Evolutionary conservation across 2,329 filamentous ascomycete species (phyloP).

Genomic region (Cladophialophora immunda): DNA sequence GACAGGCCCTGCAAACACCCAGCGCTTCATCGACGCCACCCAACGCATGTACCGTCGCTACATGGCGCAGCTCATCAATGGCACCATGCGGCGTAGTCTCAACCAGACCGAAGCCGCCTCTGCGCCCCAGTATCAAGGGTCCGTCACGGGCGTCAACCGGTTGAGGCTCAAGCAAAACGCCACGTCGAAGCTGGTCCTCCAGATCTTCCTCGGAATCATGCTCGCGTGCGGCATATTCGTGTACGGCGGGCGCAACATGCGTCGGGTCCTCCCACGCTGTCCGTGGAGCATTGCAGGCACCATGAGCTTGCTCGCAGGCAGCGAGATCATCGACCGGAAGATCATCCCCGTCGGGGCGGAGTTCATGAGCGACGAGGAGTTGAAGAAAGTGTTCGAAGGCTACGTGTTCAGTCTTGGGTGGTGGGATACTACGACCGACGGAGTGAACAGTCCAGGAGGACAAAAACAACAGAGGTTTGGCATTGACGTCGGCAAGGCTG

Average conservation of each 20-base stretch:
- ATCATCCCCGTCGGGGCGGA: slow-evolving; percentile 28
- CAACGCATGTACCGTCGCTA: slow-evolving; percentile 32
- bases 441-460: slow-evolving; percentile 2
- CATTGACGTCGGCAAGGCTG: slow-evolving; percentile 32
- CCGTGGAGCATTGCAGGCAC: slow-evolving; percentile 34
- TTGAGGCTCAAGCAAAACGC: slow-evolving; percentile 29
- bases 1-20: slow-evolving; percentile 5
- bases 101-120: slow-evolving; percentile 4
- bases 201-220: slow-evolving; percentile 26
- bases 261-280: slow-evolving; percentile 27
- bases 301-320: slow-evolving; percentile 35
- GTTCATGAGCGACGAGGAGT: slow-evolving; percentile 16
- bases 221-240: slow-evolving; percentile 22
- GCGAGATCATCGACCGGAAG: slow-evolving; percentile 24
- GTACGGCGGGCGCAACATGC: slow-evolving; percentile 22
- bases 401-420: slow-evolving; percentile 32
- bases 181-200: slow-evolving; percentile 31
- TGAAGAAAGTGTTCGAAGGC: slow-evolving; percentile 25
- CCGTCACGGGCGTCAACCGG: slow-evolving; percentile 6
- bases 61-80: slow-evolving; percentile 32
- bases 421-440: slow-evolving; percentile 23
- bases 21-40: slow-evolving; percentile 16
- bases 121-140: background rate
- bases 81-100: slow-evolving; percentile 26
- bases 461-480: slow-evolving; percentile 25